Conservation (phyloP, 179 eudicot genomes). For the Beta corolliflora region DNA sequence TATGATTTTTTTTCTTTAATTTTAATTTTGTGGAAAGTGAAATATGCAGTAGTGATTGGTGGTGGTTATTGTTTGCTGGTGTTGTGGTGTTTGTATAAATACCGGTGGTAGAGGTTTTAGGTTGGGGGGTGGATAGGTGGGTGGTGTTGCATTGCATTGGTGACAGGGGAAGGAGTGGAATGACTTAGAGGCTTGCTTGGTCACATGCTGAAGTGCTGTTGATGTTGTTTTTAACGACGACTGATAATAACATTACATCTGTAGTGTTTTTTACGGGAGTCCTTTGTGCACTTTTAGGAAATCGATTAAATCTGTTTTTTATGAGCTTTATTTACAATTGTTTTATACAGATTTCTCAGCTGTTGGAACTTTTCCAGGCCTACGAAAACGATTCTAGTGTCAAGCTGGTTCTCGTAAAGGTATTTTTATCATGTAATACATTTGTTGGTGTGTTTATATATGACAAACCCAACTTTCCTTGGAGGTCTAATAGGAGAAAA, state of each 20-base stretch:
- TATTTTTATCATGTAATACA: constrained; percentile 24
- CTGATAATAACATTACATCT: background rate
- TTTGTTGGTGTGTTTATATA: background rate
- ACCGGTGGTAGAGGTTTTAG: no score
- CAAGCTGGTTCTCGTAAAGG: constrained; percentile 87
- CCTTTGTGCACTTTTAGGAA: background rate
- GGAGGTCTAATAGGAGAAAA: background rate
- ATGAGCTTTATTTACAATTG: constrained; percentile 1
- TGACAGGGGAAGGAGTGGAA: background rate
- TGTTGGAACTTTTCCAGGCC: constrained; percentile 68
- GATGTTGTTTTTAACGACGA: background rate
- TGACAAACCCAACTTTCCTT: background rate
- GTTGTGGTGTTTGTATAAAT: no score
- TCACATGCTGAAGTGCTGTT: background rate
- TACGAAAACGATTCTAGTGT: constrained; percentile 68
- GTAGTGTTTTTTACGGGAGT: background rate
- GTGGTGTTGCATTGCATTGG: no score
- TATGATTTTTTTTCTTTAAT: no score
- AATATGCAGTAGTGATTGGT: no score
- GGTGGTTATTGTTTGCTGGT: no score
- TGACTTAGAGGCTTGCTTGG: background rate
- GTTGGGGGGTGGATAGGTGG: no score
- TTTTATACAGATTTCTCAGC: constrained; percentile 52
- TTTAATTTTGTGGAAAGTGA: no score
- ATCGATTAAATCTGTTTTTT: background rate